Conservation (phyloP, 2,329 filamentous ascomycete genomes). For the Escovopsis sp. region DNA sequence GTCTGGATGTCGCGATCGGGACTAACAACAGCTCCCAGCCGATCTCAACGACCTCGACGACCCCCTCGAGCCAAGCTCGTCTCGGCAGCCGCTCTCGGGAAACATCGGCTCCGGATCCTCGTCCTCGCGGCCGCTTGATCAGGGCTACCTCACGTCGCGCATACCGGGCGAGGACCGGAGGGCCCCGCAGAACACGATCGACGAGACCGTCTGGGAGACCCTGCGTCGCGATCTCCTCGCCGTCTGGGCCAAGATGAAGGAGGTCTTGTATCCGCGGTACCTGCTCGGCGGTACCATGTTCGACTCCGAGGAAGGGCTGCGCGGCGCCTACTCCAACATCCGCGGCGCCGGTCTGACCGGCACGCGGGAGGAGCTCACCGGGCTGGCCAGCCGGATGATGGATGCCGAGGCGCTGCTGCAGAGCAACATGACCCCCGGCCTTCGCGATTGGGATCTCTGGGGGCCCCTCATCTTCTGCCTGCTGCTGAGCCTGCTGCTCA, state of each 20-base stretch:
- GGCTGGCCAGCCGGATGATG: slow-evolving; percentile 46
- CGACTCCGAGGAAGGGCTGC: slow-evolving; percentile 36
- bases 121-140: slow-evolving; percentile 42
- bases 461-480: slow-evolving; percentile 91
- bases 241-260: slow-evolving; percentile 96
- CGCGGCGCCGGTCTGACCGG: slow-evolving; percentile 43
- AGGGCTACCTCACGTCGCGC: slow-evolving; percentile 72
- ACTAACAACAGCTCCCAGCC: slow-evolving; percentile 31
- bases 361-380: slow-evolving; percentile 46
- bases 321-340: slow-evolving; percentile 48
- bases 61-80: slow-evolving; percentile 53
- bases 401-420: slow-evolving; percentile 48
- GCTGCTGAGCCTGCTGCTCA: slow-evolving; percentile 73
- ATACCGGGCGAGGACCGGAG: slow-evolving; percentile 88
- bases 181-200: slow-evolving; percentile 83
- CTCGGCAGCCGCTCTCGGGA: slow-evolving; percentile 68
- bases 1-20: not conserved
- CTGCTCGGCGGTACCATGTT: slow-evolving; percentile 60
- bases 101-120: slow-evolving; percentile 57
- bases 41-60: slow-evolving; percentile 90
- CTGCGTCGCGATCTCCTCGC: slow-evolving; percentile 79
- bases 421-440: slow-evolving; percentile 70
- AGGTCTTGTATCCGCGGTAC: slow-evolving; percentile 93
- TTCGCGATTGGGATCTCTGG: slow-evolving; percentile 97
- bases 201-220: slow-evolving; percentile 97